phyloP scores from a whole-genome alignment of 345 rosid species.

The Eucalyptus camaldulensis region DNA sequence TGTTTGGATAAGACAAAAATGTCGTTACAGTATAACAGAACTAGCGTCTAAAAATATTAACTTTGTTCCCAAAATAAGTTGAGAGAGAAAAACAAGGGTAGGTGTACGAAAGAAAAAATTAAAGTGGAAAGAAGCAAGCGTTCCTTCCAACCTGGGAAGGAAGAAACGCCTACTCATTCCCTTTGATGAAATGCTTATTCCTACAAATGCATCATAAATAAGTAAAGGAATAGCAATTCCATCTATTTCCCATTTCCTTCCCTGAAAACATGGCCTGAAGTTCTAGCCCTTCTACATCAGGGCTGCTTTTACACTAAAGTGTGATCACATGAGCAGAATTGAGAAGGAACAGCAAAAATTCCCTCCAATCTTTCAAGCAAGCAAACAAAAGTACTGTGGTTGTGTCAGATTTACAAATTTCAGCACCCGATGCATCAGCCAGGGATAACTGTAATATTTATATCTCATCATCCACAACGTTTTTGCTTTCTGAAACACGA shows the following conservation, averaged over 20 bases:
- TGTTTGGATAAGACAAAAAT: not conserved
- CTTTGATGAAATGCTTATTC: not conserved
- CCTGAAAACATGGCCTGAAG: not conserved
- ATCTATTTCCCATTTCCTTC: not conserved
- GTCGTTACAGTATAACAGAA: not conserved
- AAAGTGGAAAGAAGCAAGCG: not conserved
- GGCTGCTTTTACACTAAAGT: not conserved
- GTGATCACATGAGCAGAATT: not conserved
- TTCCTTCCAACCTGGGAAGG: not conserved
- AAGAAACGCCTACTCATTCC: not conserved
- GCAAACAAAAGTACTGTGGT: not conserved
- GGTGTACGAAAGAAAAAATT: not conserved
- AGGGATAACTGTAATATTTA: not conserved
- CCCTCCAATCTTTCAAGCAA: not conserved
- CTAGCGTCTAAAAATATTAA: not conserved
- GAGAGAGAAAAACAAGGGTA: not conserved
- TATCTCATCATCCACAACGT: not conserved
- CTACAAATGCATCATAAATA: not conserved
- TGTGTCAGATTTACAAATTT: not conserved
- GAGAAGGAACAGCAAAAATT: not conserved
- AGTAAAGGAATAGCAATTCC: not conserved
- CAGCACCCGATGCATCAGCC: not conserved
- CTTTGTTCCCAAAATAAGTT: not conserved
- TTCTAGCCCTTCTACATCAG: not conserved
- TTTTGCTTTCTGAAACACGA: not conserved